A percentile compares a stretch with the other conserved stretches of the same genome.
Conservation (phyloP, 2,329 filamentous ascomycete genomes). For the Aspergillus terreus region DNA sequence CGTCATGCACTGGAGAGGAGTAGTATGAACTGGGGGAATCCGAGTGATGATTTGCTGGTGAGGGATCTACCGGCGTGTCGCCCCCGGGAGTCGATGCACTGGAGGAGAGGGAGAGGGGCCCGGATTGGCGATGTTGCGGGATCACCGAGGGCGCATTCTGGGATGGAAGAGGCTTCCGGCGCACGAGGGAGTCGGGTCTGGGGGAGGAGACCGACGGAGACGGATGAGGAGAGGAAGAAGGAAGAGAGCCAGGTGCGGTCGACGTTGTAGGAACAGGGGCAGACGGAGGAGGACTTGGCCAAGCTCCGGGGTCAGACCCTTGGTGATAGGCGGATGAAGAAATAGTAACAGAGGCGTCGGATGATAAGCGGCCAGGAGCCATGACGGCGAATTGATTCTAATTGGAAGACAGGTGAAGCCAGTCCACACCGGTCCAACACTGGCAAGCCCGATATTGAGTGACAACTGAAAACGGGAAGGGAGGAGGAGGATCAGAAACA, state of each 20-base stretch:
- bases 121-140: conserved; percentile 11
- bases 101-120: conserved; percentile 17
- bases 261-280: conserved; percentile 4
- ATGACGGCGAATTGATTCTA: conserved; percentile 11
- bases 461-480: conserved; percentile 8
- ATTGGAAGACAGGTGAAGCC: conserved; percentile 5
- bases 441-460: conserved; percentile 1
- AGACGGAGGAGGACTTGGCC: conserved; percentile 16
- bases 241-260: background rate
- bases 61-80: conserved; percentile 18
- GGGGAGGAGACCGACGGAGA: conserved; percentile 26
- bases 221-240: conserved; percentile 11
- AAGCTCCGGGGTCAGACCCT: conserved; percentile 12
- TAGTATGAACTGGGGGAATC: conserved; percentile 19
- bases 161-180: conserved; percentile 52
- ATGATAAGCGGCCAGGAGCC: conserved; percentile 15
- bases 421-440: background rate
- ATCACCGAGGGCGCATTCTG: conserved; percentile 46
- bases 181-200: conserved; percentile 43
- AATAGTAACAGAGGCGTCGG: conserved; percentile 10
- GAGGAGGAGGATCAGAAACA: conserved; percentile 15
- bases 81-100: conserved; percentile 21
- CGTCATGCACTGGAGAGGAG: conserved; percentile 23
- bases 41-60: conserved; percentile 12
- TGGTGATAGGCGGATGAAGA: conserved; percentile 11